A percentile compares a stretch with the other conserved stretches of the same genome.
Conservation (phyloP, 345 rosid species). For the Psidium guajava region DNA sequence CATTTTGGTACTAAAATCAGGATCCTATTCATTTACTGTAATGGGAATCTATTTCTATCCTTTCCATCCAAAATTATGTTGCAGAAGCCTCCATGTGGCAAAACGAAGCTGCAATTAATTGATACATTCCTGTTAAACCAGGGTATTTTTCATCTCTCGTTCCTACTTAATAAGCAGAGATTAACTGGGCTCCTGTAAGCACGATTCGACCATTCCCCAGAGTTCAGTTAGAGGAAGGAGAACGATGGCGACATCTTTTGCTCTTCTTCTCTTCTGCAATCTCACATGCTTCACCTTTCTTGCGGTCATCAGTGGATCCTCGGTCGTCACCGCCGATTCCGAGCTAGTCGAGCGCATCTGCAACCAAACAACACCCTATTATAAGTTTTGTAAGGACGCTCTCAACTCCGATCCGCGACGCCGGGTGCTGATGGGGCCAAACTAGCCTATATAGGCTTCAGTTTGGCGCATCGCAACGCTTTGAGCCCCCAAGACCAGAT, state of each 20-base stretch:
- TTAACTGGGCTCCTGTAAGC: not conserved
- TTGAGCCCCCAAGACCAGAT: not conserved
- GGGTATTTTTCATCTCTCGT: not conserved
- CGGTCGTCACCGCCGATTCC: not conserved
- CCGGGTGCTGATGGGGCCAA: not conserved
- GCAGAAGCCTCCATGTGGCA: not conserved
- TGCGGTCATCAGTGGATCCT: too few species aligned
- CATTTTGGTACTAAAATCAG: not conserved
- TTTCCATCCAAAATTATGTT: not conserved
- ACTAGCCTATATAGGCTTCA: slow-evolving; percentile 7
- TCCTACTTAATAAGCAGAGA: not conserved
- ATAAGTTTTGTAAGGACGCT: slow-evolving; percentile 2
- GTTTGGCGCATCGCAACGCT: slow-evolving; percentile 8
- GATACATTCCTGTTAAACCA: not conserved
- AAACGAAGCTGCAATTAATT: not conserved
- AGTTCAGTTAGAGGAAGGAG: not conserved
- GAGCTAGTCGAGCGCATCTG: slow-evolving; percentile 8
- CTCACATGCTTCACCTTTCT: too few species aligned
- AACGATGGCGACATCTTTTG: not conserved
- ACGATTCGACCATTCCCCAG: not conserved
- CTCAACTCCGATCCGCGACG: slow-evolving; percentile 7
- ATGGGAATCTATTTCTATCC: not conserved
- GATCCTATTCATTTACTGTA: not conserved
- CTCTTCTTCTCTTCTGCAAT: not conserved
- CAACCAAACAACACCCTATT: not conserved